These are phyloP conservation scores for Brassica juncea DNA, from an alignment of 345 rosid genomes.

Conservation along the genomic window DNA sequence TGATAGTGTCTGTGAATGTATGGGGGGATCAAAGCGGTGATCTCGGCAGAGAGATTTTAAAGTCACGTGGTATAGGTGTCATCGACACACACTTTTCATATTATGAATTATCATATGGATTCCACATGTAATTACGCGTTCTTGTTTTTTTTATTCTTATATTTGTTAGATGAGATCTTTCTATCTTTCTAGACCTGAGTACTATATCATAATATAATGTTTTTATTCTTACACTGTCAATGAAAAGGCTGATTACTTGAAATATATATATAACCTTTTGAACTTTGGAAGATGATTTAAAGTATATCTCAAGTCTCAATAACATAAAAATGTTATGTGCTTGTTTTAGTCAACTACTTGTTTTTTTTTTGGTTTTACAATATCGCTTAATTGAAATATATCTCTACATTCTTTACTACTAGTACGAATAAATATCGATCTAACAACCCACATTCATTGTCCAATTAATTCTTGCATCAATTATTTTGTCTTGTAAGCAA, in stretches of 20 bases:
- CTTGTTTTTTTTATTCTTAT: not conserved
- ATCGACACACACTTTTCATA: conserved; percentile 10
- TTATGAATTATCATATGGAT: not conserved
- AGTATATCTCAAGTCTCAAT: not conserved
- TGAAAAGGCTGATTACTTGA: not conserved
- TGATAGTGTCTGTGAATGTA: not conserved
- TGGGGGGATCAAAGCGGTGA: not conserved
- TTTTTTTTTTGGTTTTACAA: not conserved
- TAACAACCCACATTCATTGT: conserved; percentile 17
- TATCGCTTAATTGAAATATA: not conserved
- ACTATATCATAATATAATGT: too few relatives aligned
- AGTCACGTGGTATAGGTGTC: conserved; percentile 26
- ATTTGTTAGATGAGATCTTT: not conserved
- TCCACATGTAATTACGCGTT: conserved; percentile 24
- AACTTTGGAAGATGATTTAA: not conserved
- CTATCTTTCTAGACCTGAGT: not conserved
- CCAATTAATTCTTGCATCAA: not conserved
- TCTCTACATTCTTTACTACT: too few relatives aligned
- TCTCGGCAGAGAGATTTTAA: not conserved
- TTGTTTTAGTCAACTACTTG: not conserved
- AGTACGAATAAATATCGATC: not conserved
- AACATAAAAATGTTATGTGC: too few relatives aligned
- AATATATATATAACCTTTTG: not conserved
- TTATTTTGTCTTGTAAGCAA: not conserved
- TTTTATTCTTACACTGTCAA: not conserved